Evolutionary conservation across 768 basidiomycete species (phyloP).

Genomic region (Pholiota conissans): DNA sequence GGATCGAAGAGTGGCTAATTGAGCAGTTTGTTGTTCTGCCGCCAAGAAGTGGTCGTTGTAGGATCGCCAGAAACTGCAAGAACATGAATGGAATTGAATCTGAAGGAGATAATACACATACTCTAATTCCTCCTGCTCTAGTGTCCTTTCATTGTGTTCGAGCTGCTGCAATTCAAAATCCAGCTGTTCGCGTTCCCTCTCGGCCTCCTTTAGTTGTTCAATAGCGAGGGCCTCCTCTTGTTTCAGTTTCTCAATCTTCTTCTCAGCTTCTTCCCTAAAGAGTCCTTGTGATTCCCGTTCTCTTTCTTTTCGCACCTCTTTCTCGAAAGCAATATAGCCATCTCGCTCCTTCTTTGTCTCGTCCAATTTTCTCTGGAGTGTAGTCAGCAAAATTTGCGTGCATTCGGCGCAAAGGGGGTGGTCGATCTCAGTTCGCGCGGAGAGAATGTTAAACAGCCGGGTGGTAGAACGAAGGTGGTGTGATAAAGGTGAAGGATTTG

Average conservation of each 20-base stretch:
- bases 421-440: constrained; percentile 77
- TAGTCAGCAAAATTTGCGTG: constrained; percentile 75
- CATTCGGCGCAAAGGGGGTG: constrained; percentile 97
- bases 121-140: constrained; percentile 87
- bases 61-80: constrained; percentile 69
- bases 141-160: constrained; percentile 72
- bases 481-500: constrained; percentile 72
- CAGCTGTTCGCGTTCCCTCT: constrained; percentile 74
- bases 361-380: constrained; percentile 79
- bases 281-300: constrained; percentile 67
- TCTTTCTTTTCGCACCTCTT: constrained; percentile 78
- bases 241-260: constrained; percentile 72
- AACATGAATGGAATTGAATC: neutral
- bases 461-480: constrained; percentile 76
- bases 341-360: constrained; percentile 91
- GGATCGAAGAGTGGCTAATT: constrained; percentile 70
- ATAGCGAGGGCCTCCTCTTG: constrained; percentile 67
- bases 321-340: constrained; percentile 91
- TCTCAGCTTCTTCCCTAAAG: constrained; percentile 65
- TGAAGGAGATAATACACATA: constrained; percentile 37
- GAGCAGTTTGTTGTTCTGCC: constrained; percentile 64
- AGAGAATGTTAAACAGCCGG: constrained; percentile 74
- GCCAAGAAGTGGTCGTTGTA: constrained; percentile 73
- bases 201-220: constrained; percentile 73
- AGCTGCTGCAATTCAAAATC: constrained; percentile 69